Base-by-base conservation (phyloP, 306 rosid species). In the Delonix regia region DNA sequence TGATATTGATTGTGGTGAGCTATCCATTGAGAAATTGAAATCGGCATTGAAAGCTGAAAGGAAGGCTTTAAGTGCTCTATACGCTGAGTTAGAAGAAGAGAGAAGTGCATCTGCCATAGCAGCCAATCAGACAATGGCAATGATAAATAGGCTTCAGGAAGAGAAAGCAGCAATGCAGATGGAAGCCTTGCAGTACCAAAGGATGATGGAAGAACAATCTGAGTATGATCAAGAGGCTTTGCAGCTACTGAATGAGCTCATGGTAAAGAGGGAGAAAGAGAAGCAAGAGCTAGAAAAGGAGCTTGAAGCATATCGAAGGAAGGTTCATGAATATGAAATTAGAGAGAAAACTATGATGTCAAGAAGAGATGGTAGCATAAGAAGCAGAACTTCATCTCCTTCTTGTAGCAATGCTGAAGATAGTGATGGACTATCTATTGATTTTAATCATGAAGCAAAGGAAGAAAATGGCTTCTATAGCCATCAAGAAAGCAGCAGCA, bases 201-300 rank as follows among this genome's bases (percentile, higher is more conserved):
- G 99, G 86, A 91, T 96, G 97, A 96, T 93, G 99, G 99, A 96
- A 21, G 99, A 96, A 79, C 99, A 93, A 85, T 91, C 99, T 10
- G 99, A 96, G 84, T 93, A 91, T 28, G 98, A 96, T 71, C 99
- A 96, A 53, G 98, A 93, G 82, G 98, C 99, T 39, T 72, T 96
- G 90, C 97, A 91, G 87, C 89, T 96, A 53, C 28, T 95, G 92
- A 95, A 95, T 66, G 99, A 95, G 85, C 90, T 92, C 15, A 88
- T 95, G 87, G 52, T 87, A 24, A 95, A 95, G 85, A 86, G 96
- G 90, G 99, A 95, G 78, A 91, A 80, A 74, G 99, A 95, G 88
- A 95, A 92, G 80, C 93, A 86, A 74, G 97, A 95, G 77, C 68
- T 92, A 0, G 98, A 92, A 83, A 95, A 86, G 83, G 97, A 89